phyloP scores from a whole-genome alignment of 1,284 basidiomycete genomes.

The Tylopilus orsonianus region DNA sequence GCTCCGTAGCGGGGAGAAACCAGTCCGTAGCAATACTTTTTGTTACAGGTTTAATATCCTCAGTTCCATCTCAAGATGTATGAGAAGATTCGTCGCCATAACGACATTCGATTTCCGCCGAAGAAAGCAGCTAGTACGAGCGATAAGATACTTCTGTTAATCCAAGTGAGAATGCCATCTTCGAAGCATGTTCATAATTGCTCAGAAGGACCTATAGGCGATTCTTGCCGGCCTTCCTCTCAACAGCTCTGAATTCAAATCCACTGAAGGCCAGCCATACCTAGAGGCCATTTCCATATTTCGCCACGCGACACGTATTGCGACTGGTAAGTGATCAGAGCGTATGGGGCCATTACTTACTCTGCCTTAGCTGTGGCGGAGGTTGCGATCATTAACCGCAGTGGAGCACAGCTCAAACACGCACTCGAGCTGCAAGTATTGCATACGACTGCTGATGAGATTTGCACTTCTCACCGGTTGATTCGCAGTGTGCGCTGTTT shows the following conservation, averaged over 20 bases:
- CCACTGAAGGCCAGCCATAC: constrained; percentile 65
- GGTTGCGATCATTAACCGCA: constrained; percentile 60
- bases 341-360: constrained; percentile 5
- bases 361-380: constrained; percentile 64
- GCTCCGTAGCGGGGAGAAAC: constrained; percentile 69
- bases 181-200: background rate
- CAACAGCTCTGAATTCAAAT: constrained; percentile 64
- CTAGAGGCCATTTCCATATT: constrained; percentile 67
- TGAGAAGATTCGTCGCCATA: constrained; percentile 64
- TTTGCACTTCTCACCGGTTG: constrained; percentile 7
- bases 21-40: constrained; percentile 38
- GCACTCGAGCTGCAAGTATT: constrained; percentile 65
- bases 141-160: constrained; percentile 72
- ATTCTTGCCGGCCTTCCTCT: constrained; percentile 71
- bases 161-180: constrained; percentile 51
- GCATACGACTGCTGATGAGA: background rate
- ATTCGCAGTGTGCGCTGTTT: constrained; percentile 65
- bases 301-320: constrained; percentile 66
- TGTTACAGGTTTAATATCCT: background rate
- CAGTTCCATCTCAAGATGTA: constrained; percentile 44
- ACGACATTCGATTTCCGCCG: constrained; percentile 70
- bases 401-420: constrained; percentile 64
- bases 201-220: constrained; percentile 46
- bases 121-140: constrained; percentile 64
- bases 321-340: constrained; percentile 47